phyloP scores from a whole-genome alignment of 139 green algal genomes.

The Tetradesmus obliquus region DNA sequence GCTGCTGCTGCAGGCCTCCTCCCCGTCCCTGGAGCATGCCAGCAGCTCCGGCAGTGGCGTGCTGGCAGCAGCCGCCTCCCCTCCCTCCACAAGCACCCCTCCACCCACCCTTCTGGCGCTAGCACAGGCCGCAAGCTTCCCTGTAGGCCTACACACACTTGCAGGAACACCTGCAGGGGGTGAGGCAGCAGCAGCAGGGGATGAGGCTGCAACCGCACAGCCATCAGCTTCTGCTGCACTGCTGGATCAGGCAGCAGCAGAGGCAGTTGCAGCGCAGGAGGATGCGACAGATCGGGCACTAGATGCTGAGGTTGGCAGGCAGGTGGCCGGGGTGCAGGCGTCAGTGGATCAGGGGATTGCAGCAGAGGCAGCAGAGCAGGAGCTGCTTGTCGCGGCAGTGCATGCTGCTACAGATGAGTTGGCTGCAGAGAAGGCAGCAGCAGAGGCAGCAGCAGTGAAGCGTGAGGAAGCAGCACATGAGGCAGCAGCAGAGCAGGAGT shows the following conservation, averaged over 20 bases:
- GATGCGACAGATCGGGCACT: background rate
- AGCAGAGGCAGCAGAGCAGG: background rate
- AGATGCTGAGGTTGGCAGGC: background rate
- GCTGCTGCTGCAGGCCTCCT: background rate
- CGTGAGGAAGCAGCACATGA: background rate
- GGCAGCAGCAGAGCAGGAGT: background rate
- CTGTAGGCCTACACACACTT: background rate
- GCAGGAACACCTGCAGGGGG: background rate
- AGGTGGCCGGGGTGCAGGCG: background rate
- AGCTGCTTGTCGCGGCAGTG: background rate
- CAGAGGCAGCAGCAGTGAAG: background rate
- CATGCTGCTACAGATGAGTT: background rate
- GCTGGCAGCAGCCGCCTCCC: background rate
- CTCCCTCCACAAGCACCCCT: background rate
- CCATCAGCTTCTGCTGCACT: background rate
- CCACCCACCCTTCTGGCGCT: background rate
- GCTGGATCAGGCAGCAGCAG: background rate
- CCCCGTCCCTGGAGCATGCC: background rate
- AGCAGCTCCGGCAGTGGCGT: background rate
- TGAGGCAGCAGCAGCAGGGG: background rate
- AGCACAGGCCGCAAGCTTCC: background rate
- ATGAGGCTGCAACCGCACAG: background rate
- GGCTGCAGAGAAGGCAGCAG: background rate
- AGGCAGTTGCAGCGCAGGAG: background rate
- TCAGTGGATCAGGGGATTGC: background rate